Evolutionary conservation across 2,329 filamentous ascomycete species (phyloP).

Genomic region (Cladosporium cucumerinum): DNA sequence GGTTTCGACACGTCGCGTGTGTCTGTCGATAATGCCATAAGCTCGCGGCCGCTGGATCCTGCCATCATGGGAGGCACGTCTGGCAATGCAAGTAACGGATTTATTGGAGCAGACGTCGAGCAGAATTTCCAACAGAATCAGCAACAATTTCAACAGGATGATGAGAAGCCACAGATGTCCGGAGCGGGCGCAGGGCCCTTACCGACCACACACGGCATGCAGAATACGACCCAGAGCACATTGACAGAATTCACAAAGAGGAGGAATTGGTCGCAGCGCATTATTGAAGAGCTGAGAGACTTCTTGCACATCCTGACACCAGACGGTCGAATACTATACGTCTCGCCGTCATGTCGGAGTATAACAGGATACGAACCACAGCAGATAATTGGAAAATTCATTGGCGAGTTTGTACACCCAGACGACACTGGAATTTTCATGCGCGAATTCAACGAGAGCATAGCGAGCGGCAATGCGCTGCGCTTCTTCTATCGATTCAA

Average conservation of each 20-base stretch:
- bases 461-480: slow-evolving; percentile 73
- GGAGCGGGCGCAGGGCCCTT: slow-evolving; percentile 55
- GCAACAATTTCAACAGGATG: slow-evolving; percentile 27
- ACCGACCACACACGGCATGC: slow-evolving; percentile 52
- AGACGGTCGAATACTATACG: slow-evolving; percentile 78
- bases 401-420: slow-evolving; percentile 79
- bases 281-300: slow-evolving; percentile 86
- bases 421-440: slow-evolving; percentile 82
- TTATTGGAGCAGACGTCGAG: slow-evolving; percentile 25
- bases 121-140: slow-evolving; percentile 25
- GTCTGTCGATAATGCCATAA: slow-evolving; percentile 1
- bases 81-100: slow-evolving; percentile 16
- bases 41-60: slow-evolving; percentile 18
- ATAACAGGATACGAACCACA: slow-evolving; percentile 72
- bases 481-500: slow-evolving; percentile 83
- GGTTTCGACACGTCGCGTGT: slow-evolving; percentile 14
- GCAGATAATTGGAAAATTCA: slow-evolving; percentile 70
- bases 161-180: slow-evolving; percentile 30
- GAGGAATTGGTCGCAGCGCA: slow-evolving; percentile 79
- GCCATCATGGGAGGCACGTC: slow-evolving; percentile 4
- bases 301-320: slow-evolving; percentile 83
- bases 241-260: slow-evolving; percentile 64
- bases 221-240: slow-evolving; percentile 49
- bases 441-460: slow-evolving; percentile 84
- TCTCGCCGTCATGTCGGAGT: slow-evolving; percentile 71